Evolutionary conservation across 192 early-diverging fungal genomes (phyloP).

Genomic region (Backusella mclennaniae): DNA sequence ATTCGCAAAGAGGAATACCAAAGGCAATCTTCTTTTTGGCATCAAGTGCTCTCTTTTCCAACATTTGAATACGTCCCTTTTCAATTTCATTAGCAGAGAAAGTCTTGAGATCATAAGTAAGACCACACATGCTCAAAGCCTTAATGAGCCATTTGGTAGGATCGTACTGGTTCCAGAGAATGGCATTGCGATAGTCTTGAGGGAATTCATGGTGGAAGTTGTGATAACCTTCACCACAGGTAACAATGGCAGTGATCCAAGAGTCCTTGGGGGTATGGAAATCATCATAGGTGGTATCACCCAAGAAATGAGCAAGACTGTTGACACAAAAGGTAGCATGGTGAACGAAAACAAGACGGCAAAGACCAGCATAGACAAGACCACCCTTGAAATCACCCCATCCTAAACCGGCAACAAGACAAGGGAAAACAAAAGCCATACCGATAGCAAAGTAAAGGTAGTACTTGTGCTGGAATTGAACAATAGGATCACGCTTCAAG

Average conservation of each 20-base stretch:
- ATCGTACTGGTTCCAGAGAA: constrained; percentile 75
- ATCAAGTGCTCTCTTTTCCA: constrained; percentile 68
- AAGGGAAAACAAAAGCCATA: constrained; percentile 80
- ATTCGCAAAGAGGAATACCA: constrained; percentile 64
- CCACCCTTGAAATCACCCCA: constrained; percentile 84
- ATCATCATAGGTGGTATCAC: constrained; percentile 78
- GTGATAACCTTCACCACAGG: constrained; percentile 83
- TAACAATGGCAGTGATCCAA: constrained; percentile 77
- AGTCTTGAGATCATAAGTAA: constrained; percentile 69
- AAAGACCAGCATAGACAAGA: constrained; percentile 72
- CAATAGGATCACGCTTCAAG: constrained; percentile 67
- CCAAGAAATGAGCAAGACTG: constrained; percentile 77
- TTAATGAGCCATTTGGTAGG: constrained; percentile 86
- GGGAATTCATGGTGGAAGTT: constrained; percentile 90
- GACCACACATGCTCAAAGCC: constrained; percentile 51
- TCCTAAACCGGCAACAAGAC: constrained; percentile 74
- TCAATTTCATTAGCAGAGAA: constrained; percentile 80
- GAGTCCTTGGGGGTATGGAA: constrained; percentile 79
- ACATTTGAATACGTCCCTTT: constrained; percentile 80
- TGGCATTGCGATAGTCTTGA: constrained; percentile 84
- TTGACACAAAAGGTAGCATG: constrained; percentile 92
- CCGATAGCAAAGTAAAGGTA: constrained; percentile 70
- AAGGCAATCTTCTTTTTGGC: constrained; percentile 64
- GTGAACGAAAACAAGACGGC: constrained; percentile 78
- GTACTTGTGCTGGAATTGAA: constrained; percentile 77